Base-by-base conservation (phyloP, 2,329 filamentous ascomycete genomes). In the Fusarium buharicum region DNA sequence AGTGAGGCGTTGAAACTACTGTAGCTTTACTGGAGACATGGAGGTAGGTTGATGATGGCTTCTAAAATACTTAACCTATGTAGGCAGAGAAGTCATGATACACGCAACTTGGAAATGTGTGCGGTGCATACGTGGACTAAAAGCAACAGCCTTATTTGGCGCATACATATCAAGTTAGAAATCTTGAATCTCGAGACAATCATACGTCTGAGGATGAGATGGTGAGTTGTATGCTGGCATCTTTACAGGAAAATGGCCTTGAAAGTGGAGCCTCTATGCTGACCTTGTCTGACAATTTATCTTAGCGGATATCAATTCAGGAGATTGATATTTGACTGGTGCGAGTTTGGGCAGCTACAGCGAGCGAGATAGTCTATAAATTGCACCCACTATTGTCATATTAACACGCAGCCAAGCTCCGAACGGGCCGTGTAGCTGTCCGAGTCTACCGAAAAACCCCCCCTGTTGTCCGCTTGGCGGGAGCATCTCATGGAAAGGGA, bases 261-360 rank as follows among this genome's bases (percentile, higher is more conserved):
- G 46, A 43, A 40, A 66, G 67, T 70, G 67, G 67, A 57, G 22
- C 36, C 20, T 24, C 30, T 50, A 48, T 38, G 34, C 55, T 24
- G 53, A 64, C 55, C 59, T 58, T 59, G 46, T 56, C 60, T 69
- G 58, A 70, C 66, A 70, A 70, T 70, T 70, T 70, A 53, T 61
- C 56, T 51, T 50, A 58, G 53, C 50, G 55, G 48, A 50, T 54
- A 48, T 56, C 48, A 66, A 58, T 58, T 53, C 45, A 66, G 55
- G 66, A 39, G 64, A 53, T 55, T 30, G 33, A 37, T 27, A 45
- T 11, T 14, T 13, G 10, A 18, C 17, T 14, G 62, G 67, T 70
- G 52, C 31, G 22, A 67, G 65, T 46, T 38, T 57, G 27, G 4
- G 11, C 8, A 18, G 18, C 17, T 44, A 22, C 14, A 2, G 12